Evolutionary conservation across 1,139 yeast species (phyloP).

Genomic region (Candida mesenterica): DNA sequence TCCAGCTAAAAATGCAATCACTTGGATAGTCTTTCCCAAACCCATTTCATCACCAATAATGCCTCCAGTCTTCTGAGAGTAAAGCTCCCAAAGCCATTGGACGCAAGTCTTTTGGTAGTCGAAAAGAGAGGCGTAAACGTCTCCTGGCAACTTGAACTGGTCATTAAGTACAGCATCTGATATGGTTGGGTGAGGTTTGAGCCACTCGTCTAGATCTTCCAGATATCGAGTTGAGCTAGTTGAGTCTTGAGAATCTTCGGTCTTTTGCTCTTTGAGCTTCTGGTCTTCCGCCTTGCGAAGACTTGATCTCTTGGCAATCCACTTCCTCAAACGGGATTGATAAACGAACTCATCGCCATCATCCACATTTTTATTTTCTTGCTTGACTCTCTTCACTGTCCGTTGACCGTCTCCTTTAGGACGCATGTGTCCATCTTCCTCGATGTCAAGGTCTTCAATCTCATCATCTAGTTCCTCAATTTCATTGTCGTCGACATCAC

Average conservation of each 20-base stretch:
- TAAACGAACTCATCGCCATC: slow-evolving; percentile 76
- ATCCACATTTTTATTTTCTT: slow-evolving; percentile 33
- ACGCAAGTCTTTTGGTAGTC: slow-evolving; percentile 94
- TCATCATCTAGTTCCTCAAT: slow-evolving; percentile 7
- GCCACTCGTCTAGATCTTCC: slow-evolving; percentile 61
- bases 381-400: slow-evolving; percentile 1
- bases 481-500: slow-evolving; percentile 12
- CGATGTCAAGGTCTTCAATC: slow-evolving; percentile 5
- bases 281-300: slow-evolving; percentile 16
- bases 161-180: slow-evolving; percentile 74
- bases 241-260: too few species aligned
- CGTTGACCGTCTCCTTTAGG: not conserved
- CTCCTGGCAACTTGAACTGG: slow-evolving; percentile 81
- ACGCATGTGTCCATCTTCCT: slow-evolving; percentile 3
- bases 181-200: slow-evolving; percentile 70
- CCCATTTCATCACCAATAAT: slow-evolving; percentile 99
- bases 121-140: slow-evolving; percentile 79
- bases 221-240: too few species aligned
- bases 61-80: slow-evolving; percentile 87
- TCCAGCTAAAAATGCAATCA: slow-evolving; percentile 87
- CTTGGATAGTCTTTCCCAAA: slow-evolving; percentile 89
- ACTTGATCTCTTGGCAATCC: slow-evolving; percentile 53
- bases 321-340: slow-evolving; percentile 54
- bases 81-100: slow-evolving; percentile 77
- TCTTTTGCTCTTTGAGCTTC: not conserved